A percentile compares a stretch with the other conserved stretches of the same genome.
Conservation (phyloP, 306 rosid genomes). For the Malus orientalis region DNA sequence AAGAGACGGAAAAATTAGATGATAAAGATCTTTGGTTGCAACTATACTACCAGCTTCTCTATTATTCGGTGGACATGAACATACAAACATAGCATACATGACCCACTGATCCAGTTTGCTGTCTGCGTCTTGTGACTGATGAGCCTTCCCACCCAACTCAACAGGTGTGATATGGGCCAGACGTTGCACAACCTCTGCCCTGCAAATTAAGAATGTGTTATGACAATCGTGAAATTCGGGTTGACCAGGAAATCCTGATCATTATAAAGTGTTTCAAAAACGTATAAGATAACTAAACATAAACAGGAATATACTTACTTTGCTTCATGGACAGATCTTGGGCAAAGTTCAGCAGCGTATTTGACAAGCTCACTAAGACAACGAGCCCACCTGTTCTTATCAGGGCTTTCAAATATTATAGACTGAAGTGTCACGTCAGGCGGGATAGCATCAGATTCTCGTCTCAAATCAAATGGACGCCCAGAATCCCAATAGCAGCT, state of each 20-base stretch:
- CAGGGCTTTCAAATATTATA: conserved; percentile 96
- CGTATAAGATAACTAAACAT: neutral
- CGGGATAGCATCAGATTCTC: conserved; percentile 92
- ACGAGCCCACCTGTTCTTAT: conserved; percentile 97
- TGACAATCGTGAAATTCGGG: neutral
- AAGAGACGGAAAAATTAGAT: conserved; percentile 81
- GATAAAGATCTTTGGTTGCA: conserved; percentile 79
- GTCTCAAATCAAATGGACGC: conserved; percentile 86
- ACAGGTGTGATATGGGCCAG: conserved; percentile 85
- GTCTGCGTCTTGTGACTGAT: conserved; percentile 88
- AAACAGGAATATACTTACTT: conserved; percentile 43
- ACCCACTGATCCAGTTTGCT: conserved; percentile 98
- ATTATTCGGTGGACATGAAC: conserved; percentile 83
- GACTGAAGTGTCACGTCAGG: conserved; percentile 89
- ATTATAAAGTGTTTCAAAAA: neutral
- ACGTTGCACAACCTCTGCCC: conserved; percentile 89
- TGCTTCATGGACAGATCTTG: conserved; percentile 87
- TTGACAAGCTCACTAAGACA: conserved; percentile 94
- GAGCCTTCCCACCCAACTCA: conserved; percentile 97
- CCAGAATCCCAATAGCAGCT: conserved; percentile 97
- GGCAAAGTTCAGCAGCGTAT: conserved; percentile 94
- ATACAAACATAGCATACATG: conserved; percentile 88
- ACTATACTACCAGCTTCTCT: conserved; percentile 60
- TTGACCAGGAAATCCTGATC: conserved; percentile 2
- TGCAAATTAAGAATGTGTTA: conserved; percentile 36